Evolutionary conservation across 2,329 filamentous ascomycete genomes (phyloP).

Genomic region (Didymella exigua): DNA sequence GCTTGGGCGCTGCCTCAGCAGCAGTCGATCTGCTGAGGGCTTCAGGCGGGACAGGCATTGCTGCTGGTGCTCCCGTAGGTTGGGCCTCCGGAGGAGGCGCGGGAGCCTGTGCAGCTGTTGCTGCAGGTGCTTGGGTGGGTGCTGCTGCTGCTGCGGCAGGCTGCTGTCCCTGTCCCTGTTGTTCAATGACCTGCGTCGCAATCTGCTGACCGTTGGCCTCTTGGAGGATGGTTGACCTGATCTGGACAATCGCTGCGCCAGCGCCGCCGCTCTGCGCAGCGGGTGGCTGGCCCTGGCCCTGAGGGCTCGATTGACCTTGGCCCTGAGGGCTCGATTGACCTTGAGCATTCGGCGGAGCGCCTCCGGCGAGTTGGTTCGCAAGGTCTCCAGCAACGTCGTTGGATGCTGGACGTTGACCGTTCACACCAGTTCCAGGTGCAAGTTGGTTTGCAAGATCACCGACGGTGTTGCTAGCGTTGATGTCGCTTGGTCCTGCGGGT

Average conservation of each 20-base stretch:
- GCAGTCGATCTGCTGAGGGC: neutral
- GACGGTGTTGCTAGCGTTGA: constrained; percentile 18
- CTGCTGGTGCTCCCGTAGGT: constrained; percentile 7
- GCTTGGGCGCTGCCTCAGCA: constrained; percentile 3
- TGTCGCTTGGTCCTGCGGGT: constrained; percentile 11
- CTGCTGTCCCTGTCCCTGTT: constrained; percentile 14
- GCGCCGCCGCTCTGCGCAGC: constrained; percentile 9
- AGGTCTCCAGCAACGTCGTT: constrained; percentile 11
- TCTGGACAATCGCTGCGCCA: constrained; percentile 13
- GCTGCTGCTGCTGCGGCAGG: constrained; percentile 10
- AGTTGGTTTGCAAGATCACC: constrained; percentile 29
- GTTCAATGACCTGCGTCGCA: constrained; percentile 13
- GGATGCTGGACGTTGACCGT: constrained; percentile 8
- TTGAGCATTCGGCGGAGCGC: neutral
- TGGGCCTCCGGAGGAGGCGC: constrained; percentile 8
- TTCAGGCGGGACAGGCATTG: constrained; percentile 14
- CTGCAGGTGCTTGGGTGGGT: constrained; percentile 5
- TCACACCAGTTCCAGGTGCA: constrained; percentile 15
- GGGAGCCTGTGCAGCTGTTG: constrained; percentile 1
- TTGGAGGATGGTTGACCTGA: constrained; percentile 21
- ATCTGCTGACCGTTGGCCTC: constrained; percentile 18
- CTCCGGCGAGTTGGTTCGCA: constrained; percentile 13
- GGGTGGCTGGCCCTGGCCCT: no score
- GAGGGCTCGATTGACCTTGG: no score
- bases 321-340: constrained; percentile 13